Percentiles rank a stretch among this genome's conserved stretches.
Evolutionary conservation across 2,329 filamentous ascomycete species (phyloP).

Genomic region (Amphichorda felina): DNA sequence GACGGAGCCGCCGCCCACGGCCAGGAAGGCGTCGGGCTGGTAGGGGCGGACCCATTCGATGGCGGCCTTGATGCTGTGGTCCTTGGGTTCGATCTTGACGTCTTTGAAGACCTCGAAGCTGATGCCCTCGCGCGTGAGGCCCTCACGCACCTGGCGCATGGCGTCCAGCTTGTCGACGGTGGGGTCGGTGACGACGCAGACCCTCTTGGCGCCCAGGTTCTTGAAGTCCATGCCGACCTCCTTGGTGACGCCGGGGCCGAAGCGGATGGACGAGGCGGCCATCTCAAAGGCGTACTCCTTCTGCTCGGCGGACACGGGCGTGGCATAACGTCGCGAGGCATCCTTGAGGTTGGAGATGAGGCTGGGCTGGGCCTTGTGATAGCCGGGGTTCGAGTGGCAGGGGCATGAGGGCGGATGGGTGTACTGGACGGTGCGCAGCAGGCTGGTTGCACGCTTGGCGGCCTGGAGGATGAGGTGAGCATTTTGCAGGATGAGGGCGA

Average conservation of each 20-base stretch:
- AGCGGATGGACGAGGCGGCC: conserved; percentile 89
- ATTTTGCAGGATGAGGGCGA: neutral
- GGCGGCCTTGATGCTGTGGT: conserved; percentile 80
- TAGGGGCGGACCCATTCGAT: conserved; percentile 78
- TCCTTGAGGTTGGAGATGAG: conserved; percentile 35
- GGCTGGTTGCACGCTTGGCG: conserved; percentile 52
- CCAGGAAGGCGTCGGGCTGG: conserved; percentile 77
- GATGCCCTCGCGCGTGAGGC: conserved; percentile 65
- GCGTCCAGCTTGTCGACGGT: conserved; percentile 75
- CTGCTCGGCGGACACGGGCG: conserved; percentile 52
- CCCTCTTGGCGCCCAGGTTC: conserved; percentile 77
- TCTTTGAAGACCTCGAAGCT: conserved; percentile 71
- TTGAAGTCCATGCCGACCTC: conserved; percentile 97
- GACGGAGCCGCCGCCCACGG: conserved; percentile 81
- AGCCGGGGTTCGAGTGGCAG: conserved; percentile 79
- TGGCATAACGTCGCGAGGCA: conserved; percentile 48
- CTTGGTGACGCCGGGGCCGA: conserved; percentile 84
- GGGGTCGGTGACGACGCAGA: conserved; percentile 83
- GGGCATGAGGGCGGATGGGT: conserved; percentile 81
- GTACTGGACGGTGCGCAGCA: conserved; percentile 84
- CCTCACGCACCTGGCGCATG: conserved; percentile 81
- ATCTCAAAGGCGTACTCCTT: conserved; percentile 99
- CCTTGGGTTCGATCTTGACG: conserved; percentile 83
- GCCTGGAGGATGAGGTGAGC: conserved; percentile 25
- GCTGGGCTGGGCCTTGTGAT: conserved; percentile 61